Percentiles rank a stretch among this genome's conserved stretches.
Evolutionary conservation across 345 rosid genomes (phyloP).

Genomic region (Eucalyptus viminalis): DNA sequence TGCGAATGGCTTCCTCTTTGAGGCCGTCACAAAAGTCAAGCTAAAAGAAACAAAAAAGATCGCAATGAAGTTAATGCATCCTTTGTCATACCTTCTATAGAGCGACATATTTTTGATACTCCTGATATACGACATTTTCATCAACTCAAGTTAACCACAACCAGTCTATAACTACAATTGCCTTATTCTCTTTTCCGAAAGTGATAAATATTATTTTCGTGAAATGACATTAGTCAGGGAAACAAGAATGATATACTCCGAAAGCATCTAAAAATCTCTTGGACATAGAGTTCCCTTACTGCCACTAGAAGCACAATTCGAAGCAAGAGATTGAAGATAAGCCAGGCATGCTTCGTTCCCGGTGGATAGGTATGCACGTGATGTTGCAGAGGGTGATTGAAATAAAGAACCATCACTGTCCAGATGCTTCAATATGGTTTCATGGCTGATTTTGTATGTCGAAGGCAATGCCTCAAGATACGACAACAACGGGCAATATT

Average conservation of each 20-base stretch:
- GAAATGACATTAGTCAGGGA: neutral
- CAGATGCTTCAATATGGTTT: conserved; percentile 8
- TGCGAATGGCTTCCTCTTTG: too few relatives aligned
- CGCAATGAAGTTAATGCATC: neutral
- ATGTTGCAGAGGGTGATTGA: conserved; percentile 67
- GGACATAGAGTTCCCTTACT: neutral
- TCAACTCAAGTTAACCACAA: neutral
- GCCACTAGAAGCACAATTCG: conserved; percentile 37
- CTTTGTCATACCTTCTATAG: neutral
- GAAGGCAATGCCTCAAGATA: conserved; percentile 36
- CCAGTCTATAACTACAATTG: too few relatives aligned
- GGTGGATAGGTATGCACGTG: conserved; percentile 42
- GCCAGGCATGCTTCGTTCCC: conserved; percentile 23
- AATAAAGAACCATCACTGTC: conserved; percentile 36
- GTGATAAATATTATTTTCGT: neutral
- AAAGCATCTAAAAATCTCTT: neutral
- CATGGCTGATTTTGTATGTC: neutral
- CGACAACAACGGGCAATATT: conserved; percentile 25
- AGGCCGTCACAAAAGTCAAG: neutral
- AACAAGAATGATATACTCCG: neutral
- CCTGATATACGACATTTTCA: neutral
- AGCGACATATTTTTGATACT: accelerated
- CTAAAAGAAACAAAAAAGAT: too few relatives aligned
- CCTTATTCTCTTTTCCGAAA: neutral
- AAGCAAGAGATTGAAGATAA: conserved; percentile 31